Conservation (phyloP, 192 early-diverging fungal genomes). For the Podila horticola region DNA sequence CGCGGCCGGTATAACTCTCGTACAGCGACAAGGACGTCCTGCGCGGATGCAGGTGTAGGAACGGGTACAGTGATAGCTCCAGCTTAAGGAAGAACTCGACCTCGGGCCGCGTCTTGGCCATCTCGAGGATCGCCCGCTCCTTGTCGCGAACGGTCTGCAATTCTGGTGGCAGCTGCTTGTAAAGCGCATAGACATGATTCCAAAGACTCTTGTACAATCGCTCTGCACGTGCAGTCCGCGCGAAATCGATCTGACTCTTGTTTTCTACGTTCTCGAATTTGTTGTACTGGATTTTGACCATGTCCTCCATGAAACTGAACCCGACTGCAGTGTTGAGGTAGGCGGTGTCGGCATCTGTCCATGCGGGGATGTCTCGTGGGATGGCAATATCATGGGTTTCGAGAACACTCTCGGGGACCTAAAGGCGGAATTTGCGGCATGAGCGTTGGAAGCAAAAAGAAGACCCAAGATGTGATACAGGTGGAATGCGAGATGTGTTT, state of each 20-base stretch:
- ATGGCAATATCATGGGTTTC: slow-evolving; percentile 12
- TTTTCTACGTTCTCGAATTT: neutral
- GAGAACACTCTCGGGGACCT: neutral
- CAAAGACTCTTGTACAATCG: slow-evolving; percentile 29
- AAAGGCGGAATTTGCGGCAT: neutral
- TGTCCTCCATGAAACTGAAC: slow-evolving; percentile 21
- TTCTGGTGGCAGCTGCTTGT: slow-evolving; percentile 1
- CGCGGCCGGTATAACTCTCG: slow-evolving; percentile 17
- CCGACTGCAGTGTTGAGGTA: slow-evolving; percentile 2
- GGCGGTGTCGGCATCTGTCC: slow-evolving; percentile 24
- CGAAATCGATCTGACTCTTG: slow-evolving; percentile 5
- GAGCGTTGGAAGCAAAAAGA: no score
- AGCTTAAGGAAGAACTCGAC: slow-evolving; percentile 28
- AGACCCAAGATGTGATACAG: no score
- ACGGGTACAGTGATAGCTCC: slow-evolving; percentile 23
- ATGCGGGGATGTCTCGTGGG: slow-evolving; percentile 9
- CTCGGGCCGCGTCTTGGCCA: slow-evolving; percentile 2
- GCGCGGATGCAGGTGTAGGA: slow-evolving; percentile 1
- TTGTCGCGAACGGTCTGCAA: neutral
- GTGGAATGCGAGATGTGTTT: no score
- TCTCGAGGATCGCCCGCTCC: neutral
- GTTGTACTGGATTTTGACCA: slow-evolving; percentile 18
- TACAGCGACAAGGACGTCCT: slow-evolving; percentile 17
- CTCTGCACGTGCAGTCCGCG: slow-evolving; percentile 1
- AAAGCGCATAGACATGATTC: slow-evolving; percentile 12